Percentiles rank a stretch among this genome's conserved stretches.
Evolutionary conservation across 2,329 filamentous ascomycete genomes (phyloP).

Genomic region (Graphium sp.): DNA sequence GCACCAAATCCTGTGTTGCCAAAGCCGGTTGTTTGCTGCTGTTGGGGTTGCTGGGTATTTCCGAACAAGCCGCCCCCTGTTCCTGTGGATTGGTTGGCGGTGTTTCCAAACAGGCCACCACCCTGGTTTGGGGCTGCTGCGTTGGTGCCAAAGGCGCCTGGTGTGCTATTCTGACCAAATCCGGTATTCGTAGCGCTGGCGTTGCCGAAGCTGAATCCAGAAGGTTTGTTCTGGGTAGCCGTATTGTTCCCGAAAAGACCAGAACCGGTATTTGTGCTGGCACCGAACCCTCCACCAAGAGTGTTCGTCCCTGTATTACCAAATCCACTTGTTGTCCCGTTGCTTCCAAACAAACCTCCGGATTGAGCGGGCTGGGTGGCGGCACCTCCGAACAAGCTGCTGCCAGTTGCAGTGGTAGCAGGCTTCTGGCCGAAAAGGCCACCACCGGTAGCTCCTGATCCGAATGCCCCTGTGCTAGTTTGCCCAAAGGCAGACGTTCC

Average conservation of each 20-base stretch:
- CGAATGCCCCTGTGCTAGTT: slow-evolving; percentile 3
- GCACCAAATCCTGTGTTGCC: slow-evolving; percentile 6
- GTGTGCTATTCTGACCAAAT: slow-evolving; percentile 16
- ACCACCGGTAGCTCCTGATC: slow-evolving; percentile 5
- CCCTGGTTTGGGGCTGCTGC: slow-evolving; percentile 9
- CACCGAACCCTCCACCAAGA: background rate
- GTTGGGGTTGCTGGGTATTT: slow-evolving; percentile 9
- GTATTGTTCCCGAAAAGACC: slow-evolving; percentile 26
- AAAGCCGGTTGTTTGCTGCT: slow-evolving; percentile 7
- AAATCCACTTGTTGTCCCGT: slow-evolving; percentile 10
- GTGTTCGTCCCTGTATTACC: slow-evolving; percentile 5
- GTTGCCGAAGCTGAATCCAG: slow-evolving; percentile 24
- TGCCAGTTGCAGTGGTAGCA: slow-evolving; percentile 7
- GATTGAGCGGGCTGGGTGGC: slow-evolving; percentile 9
- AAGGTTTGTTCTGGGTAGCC: slow-evolving; percentile 17
- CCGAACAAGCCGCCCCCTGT: slow-evolving; percentile 25
- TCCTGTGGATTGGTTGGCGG: slow-evolving; percentile 10
- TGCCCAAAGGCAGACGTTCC: slow-evolving; percentile 3
- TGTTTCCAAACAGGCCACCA: slow-evolving; percentile 12
- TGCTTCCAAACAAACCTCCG: slow-evolving; percentile 21
- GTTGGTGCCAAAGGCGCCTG: slow-evolving; percentile 20
- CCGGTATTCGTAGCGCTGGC: slow-evolving; percentile 10
- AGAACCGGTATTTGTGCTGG: slow-evolving; percentile 8
- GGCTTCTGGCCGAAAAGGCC: slow-evolving; percentile 13
- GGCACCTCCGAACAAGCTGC: slow-evolving; percentile 18